Evolutionary conservation across 2,329 filamentous ascomycete species (phyloP), one percentile per base, ranked within the genome.

Genomic region (Taxawa tesnikishii): DNA sequence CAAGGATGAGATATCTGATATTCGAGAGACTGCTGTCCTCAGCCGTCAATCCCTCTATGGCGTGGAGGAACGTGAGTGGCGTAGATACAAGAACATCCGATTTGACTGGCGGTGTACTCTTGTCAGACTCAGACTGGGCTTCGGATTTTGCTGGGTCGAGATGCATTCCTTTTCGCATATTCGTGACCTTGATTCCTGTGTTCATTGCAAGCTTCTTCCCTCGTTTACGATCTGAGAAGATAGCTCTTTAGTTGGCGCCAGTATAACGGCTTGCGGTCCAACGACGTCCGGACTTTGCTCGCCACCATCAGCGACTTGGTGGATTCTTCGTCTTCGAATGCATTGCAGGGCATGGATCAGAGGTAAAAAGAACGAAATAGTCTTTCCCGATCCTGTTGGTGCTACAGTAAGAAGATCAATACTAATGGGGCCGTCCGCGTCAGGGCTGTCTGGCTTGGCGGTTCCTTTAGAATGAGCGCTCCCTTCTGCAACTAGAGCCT

Each of bases 341-440:
- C 44, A 43, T n/a, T 56, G 42, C 12, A 93, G 75, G 28, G 73
- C 70, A 49, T 93, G 79, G 45, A 98, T 75, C 3, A 85, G 69
- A 0, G 88, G 87, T 26, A 98, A 81, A 46, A 96, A 58, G 48
- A 94, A 98, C 12, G 85, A 84, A 41, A 98, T 64, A 0, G 90
- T 98, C 65, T 98, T 98, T 27, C 90, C 90, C 53, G 88, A 96
- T 15, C 90, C 90, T 0, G 90, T 98, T 1, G 90, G 90, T 3
- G 90, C 90, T 26, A 96, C 76, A 0, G 83, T 83, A 40, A 98
- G 58, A 24, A 98, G 73, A 60, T 98, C 79, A 4, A 88, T 17
- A 18, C 38, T 34, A 23, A 38, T n/a, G n/a, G n/a, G n/a, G n/a
- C n/a, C n/a, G n/a, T n/a, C n/a, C n/a, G n/a, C n/a, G n/a, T n/a